A percentile compares a stretch with the other conserved stretches of the same genome.
phyloP scores from a whole-genome alignment of 345 rosid species.

The Lumnitzera racemosa region DNA sequence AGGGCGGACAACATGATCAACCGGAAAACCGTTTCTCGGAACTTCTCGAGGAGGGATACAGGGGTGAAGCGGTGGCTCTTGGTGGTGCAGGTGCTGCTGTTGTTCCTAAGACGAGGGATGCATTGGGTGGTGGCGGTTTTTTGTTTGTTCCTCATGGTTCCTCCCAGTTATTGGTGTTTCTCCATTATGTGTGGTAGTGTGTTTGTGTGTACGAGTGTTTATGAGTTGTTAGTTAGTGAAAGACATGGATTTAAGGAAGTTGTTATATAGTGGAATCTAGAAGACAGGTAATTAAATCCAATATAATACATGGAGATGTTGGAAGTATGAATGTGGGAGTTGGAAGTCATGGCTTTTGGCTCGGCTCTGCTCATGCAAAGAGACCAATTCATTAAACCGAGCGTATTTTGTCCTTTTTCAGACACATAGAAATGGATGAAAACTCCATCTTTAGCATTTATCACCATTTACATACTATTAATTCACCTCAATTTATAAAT shows the following conservation, averaged over 20 bases:
- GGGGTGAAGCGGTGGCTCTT: constrained; percentile 9
- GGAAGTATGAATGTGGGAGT: too few species aligned
- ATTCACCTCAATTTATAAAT: too few species aligned
- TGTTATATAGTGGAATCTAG: not conserved
- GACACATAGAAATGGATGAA: too few species aligned
- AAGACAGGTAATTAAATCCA: constrained; percentile 4
- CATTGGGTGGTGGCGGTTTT: constrained; percentile 8
- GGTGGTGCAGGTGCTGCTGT: not conserved
- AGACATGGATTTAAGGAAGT: constrained; percentile 6
- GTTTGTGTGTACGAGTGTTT: not conserved
- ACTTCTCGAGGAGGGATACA: constrained; percentile 14
- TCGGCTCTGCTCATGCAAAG: too few species aligned
- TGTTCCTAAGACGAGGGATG: constrained; percentile 15
- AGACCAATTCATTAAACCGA: too few species aligned
- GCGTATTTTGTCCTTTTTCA: too few species aligned
- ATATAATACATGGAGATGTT: not conserved
- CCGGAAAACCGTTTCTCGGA: constrained; percentile 16
- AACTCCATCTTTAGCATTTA: too few species aligned
- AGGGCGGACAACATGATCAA: constrained; percentile 69
- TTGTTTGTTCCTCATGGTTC: constrained; percentile 1
- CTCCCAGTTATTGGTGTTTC: not conserved
- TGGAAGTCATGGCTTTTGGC: too few species aligned
- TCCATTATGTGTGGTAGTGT: not conserved
- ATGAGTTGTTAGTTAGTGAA: not conserved
- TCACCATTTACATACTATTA: too few species aligned